These are phyloP conservation scores for Brassica hybrid DNA, from an alignment of 441 rosid genomes.

Conservation along the genomic window DNA sequence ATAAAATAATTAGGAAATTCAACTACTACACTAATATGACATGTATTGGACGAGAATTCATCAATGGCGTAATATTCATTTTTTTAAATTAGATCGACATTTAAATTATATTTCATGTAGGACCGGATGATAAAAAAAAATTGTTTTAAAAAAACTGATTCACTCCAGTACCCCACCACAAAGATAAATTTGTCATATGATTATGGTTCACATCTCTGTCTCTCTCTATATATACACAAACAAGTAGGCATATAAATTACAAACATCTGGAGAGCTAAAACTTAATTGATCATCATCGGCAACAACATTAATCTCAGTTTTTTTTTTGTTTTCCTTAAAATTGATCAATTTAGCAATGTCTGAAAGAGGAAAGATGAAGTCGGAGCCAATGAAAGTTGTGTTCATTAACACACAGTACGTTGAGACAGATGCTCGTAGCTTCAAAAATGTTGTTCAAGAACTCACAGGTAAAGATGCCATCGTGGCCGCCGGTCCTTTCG, in stretches of 20 bases:
- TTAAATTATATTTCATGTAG: slow-evolving; percentile 8
- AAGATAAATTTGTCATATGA: slow-evolving; percentile 5
- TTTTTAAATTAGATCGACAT: not conserved
- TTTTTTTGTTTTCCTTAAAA: not conserved
- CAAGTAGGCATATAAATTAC: slow-evolving; percentile 15
- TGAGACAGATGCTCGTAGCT: slow-evolving; percentile 49
- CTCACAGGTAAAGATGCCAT: slow-evolving; percentile 54
- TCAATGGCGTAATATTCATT: slow-evolving; percentile 2
- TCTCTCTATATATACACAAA: slow-evolving; percentile 12
- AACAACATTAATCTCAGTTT: not conserved
- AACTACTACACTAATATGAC: slow-evolving; percentile 1
- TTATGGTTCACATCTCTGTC: not conserved
- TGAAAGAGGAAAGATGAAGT: slow-evolving; percentile 32
- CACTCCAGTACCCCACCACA: slow-evolving; percentile 17
- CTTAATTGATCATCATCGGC: slow-evolving; percentile 1
- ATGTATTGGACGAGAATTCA: not conserved
- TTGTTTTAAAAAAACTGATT: not conserved
- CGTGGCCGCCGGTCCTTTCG: slow-evolving; percentile 39
- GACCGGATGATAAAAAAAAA: slow-evolving; percentile 9
- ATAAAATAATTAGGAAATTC: slow-evolving; percentile 2
- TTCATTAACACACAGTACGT: slow-evolving; percentile 51
- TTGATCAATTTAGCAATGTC: slow-evolving; percentile 24
- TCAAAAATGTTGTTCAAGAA: slow-evolving; percentile 55
- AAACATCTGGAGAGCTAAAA: slow-evolving; percentile 18
- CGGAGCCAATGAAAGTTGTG: slow-evolving; percentile 45